These are phyloP conservation scores for Phlebiopsis flavidoalba DNA, from an alignment of 768 basidiomycete species.

Conservation along the genomic window DNA sequence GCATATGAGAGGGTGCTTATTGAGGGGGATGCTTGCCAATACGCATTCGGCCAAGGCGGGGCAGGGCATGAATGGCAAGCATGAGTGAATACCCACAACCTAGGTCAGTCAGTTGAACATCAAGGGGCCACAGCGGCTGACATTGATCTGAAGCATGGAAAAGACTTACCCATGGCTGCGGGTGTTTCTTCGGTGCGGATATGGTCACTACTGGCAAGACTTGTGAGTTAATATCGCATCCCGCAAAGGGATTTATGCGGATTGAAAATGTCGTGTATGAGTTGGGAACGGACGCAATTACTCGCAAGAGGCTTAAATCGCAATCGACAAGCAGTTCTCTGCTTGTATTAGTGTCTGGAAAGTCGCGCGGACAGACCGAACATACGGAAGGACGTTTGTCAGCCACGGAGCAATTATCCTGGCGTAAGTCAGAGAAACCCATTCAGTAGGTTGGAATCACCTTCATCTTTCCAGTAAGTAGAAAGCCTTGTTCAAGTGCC, in stretches of 20 bases:
- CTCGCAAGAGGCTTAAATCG: constrained; percentile 49
- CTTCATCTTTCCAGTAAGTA: background rate
- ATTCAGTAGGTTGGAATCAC: background rate
- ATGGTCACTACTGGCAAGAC: constrained; percentile 41
- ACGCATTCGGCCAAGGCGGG: constrained; percentile 41
- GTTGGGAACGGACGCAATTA: constrained; percentile 46
- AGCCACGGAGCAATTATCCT: constrained; percentile 46
- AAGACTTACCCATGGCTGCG: constrained; percentile 40
- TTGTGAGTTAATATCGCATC: constrained; percentile 24
- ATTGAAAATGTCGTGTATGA: constrained; percentile 31
- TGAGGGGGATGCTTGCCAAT: constrained; percentile 50
- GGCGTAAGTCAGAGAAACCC: constrained; percentile 24
- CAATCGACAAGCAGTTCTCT: constrained; percentile 47
- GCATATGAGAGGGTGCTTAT: constrained; percentile 48
- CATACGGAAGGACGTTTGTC: constrained; percentile 38
- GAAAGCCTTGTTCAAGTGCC: constrained; percentile 39
- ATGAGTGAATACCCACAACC: constrained; percentile 52
- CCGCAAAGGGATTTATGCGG: background rate
- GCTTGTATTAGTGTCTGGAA: constrained; percentile 52
- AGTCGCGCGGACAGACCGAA: constrained; percentile 37
- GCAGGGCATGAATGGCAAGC: constrained; percentile 48
- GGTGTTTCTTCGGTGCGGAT: constrained; percentile 41
- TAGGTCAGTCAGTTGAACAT: constrained; percentile 23
- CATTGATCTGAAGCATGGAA: constrained; percentile 39
- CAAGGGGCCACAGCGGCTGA: background rate